Percentiles rank a stretch among this genome's conserved stretches.
phyloP scores from a whole-genome alignment of 768 basidiomycete genomes.

The Sarcomyxa edulis region DNA sequence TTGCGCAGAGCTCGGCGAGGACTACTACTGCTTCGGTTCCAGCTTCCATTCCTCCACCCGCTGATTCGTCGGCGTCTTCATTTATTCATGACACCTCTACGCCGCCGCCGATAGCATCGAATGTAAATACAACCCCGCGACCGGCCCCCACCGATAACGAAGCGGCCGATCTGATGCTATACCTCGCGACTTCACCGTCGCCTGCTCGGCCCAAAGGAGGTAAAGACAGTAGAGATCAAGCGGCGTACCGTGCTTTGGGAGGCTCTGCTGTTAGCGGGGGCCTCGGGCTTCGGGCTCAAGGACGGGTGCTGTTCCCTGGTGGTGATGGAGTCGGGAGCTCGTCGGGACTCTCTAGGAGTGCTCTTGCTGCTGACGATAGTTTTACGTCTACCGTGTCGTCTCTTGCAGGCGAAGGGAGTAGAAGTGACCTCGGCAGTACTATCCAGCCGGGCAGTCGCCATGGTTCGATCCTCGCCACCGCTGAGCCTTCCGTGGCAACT shows the following conservation, averaged over 20 bases:
- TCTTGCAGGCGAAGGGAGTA: slow-evolving; percentile 13
- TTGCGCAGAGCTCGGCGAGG: slow-evolving; percentile 62
- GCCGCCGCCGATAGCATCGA: slow-evolving; percentile 12
- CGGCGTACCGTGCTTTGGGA: slow-evolving; percentile 53
- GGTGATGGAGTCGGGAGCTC: slow-evolving; percentile 6
- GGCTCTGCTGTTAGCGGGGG: slow-evolving; percentile 39
- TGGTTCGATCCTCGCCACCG: no score
- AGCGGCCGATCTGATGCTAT: slow-evolving; percentile 83
- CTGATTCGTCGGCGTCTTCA: slow-evolving; percentile 28
- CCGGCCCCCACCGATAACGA: slow-evolving; percentile 63
- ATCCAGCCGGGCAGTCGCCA: no score
- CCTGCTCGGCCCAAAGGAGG: slow-evolving; percentile 55
- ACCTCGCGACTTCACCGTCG: slow-evolving; percentile 80
- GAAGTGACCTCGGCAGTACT: no score
- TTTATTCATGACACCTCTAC: slow-evolving; percentile 22
- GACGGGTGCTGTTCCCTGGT: slow-evolving; percentile 67
- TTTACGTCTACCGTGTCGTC: slow-evolving; percentile 40
- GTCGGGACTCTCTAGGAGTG: neutral
- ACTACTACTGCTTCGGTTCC: slow-evolving; percentile 36
- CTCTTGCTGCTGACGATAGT: slow-evolving; percentile 30
- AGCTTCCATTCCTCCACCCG: slow-evolving; percentile 17
- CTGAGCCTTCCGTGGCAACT: no score
- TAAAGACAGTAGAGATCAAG: slow-evolving; percentile 48
- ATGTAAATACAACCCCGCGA: slow-evolving; percentile 4
- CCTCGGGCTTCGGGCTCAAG: slow-evolving; percentile 46